Conservation (phyloP, 2,329 filamentous ascomycete genomes). For the Cladophialophora immunda region DNA sequence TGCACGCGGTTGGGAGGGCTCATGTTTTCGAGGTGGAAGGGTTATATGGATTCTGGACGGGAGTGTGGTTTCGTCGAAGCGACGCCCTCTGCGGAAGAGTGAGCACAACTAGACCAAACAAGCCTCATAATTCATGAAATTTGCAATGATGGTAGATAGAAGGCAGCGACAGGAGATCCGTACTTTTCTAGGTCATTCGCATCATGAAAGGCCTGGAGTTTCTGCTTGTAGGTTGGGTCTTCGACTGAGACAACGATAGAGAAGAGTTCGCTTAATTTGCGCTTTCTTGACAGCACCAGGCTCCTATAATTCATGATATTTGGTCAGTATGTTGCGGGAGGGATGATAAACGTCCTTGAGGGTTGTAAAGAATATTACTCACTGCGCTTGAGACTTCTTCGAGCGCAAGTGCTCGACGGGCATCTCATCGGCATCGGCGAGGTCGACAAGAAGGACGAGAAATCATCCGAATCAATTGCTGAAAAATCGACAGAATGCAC, state of each 20-base stretch:
- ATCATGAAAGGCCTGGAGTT: slow-evolving; percentile 64
- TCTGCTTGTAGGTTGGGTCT: slow-evolving; percentile 61
- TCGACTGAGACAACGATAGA: slow-evolving; percentile 70
- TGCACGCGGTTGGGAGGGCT: slow-evolving; percentile 40
- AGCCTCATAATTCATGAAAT: slow-evolving; percentile 17
- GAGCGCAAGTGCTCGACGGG: slow-evolving; percentile 55
- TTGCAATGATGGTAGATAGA: slow-evolving; percentile 22
- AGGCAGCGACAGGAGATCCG: slow-evolving; percentile 44
- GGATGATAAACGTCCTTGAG: slow-evolving; percentile 39
- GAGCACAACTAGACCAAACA: slow-evolving; percentile 24
- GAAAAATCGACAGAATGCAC: slow-evolving; percentile 50
- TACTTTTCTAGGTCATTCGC: slow-evolving; percentile 67
- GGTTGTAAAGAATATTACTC: slow-evolving; percentile 49
- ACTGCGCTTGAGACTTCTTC: slow-evolving; percentile 63
- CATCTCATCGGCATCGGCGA: slow-evolving; percentile 37
- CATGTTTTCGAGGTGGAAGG: slow-evolving; percentile 34
- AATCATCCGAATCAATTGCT: slow-evolving; percentile 60
- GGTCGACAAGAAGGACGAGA: slow-evolving; percentile 44
- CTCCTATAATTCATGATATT: slow-evolving; percentile 52
- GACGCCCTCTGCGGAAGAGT: slow-evolving; percentile 58
- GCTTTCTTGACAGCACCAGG: slow-evolving; percentile 81
- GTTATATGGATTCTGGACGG: slow-evolving; percentile 50
- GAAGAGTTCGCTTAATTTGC: slow-evolving; percentile 89
- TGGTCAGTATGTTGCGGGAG: slow-evolving; percentile 46
- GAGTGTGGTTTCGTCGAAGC: slow-evolving; percentile 65